phyloP scores from a whole-genome alignment of 257 asterid species.

The Solanum boliviense region DNA sequence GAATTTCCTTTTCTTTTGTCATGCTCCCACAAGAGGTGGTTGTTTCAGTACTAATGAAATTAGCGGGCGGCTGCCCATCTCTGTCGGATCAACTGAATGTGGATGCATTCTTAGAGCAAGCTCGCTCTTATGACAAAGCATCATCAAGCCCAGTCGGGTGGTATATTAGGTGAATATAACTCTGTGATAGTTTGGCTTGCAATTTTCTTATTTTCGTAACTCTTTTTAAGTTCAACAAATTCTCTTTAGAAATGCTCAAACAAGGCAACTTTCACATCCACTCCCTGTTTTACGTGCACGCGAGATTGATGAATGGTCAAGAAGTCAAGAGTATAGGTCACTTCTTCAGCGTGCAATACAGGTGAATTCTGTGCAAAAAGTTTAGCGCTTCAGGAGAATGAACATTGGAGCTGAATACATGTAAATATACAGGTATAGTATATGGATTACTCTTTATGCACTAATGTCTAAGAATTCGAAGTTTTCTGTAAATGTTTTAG shows the following conservation, averaged over 20 bases:
- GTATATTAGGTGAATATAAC: slow-evolving; percentile 62
- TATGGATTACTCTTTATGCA: background rate
- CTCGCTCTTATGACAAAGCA: slow-evolving; percentile 88
- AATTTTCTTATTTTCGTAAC: background rate
- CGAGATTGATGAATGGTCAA: slow-evolving; percentile 95
- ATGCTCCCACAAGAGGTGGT: slow-evolving; percentile 92
- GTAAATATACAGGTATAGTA: background rate
- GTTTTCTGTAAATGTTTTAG: background rate
- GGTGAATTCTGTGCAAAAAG: slow-evolving; percentile 24
- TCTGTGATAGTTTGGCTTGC: background rate
- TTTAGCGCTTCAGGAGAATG: slow-evolving; percentile 8
- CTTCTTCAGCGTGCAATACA: slow-evolving; percentile 43
- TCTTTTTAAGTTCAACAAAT: background rate
- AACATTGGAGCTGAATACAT: background rate
- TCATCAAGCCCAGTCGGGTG: slow-evolving; percentile 92
- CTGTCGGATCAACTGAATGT: slow-evolving; percentile 83
- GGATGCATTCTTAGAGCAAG: slow-evolving; percentile 97
- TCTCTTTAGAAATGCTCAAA: slow-evolving; percentile 75
- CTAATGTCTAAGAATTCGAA: background rate
- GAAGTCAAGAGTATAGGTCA: slow-evolving; percentile 62
- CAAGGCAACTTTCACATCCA: slow-evolving; percentile 92
- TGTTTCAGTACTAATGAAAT: slow-evolving; percentile 89
- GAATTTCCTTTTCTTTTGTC: slow-evolving; percentile 6
- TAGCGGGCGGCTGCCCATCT: slow-evolving; percentile 98
- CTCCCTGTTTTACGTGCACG: slow-evolving; percentile 92